Conservation (phyloP, 1,284 basidiomycete species). For the Takashimella koratensis region DNA sequence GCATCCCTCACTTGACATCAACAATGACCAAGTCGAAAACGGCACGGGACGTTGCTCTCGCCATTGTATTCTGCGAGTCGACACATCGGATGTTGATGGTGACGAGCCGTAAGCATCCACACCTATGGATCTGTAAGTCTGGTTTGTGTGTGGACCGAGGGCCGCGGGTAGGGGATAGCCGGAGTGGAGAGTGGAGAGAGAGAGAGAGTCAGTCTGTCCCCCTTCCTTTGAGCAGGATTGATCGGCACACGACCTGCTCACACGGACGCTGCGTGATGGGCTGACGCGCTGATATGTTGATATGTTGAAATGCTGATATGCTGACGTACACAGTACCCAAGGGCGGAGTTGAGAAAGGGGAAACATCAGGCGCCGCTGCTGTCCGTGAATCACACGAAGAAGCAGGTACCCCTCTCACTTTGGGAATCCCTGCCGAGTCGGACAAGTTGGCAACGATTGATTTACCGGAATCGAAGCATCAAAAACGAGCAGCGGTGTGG, state of each 20-base stretch:
- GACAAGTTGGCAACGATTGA: constrained; percentile 2
- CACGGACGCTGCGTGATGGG: background rate
- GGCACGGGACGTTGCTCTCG: constrained; percentile 40
- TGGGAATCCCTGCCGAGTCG: constrained; percentile 16
- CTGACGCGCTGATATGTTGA: background rate
- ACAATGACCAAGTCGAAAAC: constrained; percentile 13
- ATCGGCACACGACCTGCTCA: background rate
- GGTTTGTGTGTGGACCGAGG: too few species aligned
- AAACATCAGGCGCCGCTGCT: constrained; percentile 42
- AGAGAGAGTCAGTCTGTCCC: background rate
- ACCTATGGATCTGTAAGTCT: constrained; percentile 47
- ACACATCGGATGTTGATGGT: constrained; percentile 40
- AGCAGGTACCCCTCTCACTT: constrained; percentile 24
- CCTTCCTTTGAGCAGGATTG: background rate
- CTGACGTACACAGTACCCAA: constrained; percentile 39
- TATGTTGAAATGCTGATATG: background rate
- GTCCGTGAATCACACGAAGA: constrained; percentile 47
- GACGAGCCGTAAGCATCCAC: constrained; percentile 38
- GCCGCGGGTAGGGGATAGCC: too few species aligned
- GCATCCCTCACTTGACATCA: too few species aligned
- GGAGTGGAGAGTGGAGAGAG: too few species aligned
- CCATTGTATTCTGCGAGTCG: constrained; percentile 30
- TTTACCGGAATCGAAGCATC: background rate
- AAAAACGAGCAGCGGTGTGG: constrained; percentile 22
- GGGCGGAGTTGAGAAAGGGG: constrained; percentile 44